Base-by-base conservation (phyloP, 1,284 basidiomycete species). In the Fomitopsis pinicola region DNA sequence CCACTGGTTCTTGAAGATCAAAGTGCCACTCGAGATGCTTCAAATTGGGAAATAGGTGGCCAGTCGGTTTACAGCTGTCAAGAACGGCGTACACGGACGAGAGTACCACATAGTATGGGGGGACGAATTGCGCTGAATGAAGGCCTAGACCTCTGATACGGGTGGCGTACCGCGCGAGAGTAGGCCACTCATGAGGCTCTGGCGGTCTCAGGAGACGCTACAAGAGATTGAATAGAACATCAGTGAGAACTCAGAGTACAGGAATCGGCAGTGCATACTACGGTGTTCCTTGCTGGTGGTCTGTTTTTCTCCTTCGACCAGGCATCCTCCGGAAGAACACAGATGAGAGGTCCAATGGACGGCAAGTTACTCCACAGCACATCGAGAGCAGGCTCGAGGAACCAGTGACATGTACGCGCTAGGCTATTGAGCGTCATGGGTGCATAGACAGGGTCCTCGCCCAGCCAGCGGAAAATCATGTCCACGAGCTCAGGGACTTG, bases 331-430 rank as follows among this genome's bases (percentile, higher is more conserved):
- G 66, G 64, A 35, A 67, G 22, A 22, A 22, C 22, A 22, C 22
- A 22, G 22, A 22, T 22, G 22, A 22, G 22, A 22, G 66, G 66
- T 17, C 57, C 57, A 0, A 67, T 38, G 1, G 59, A 61, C 15
- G 60, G 50, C 35, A 60, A 62, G 7, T 46, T 57, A 22, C 57
- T 33, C 64, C 66, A 67, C 2, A 67, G 60, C 3, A 62, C 59
- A 42, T 65, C 61, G 33, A 67, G 61, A 3, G 64, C 66, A n/a
- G 58, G 58, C 12, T 61, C 61, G 2, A 58, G 62, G 46, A 67
- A 65, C 35, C 42, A 48, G n/a, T 55, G 59, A 6, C 61, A 59
- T 2, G 66, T 67, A 3, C 62, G 50, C 0, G 64, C 64, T 4
- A 67, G 62, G 3, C 45, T 52, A 5, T 61, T 58, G 5, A 67